A percentile compares a stretch with the other conserved stretches of the same genome.
Conservation (phyloP, 768 basidiomycete species). For the Mrakia blollopis region DNA sequence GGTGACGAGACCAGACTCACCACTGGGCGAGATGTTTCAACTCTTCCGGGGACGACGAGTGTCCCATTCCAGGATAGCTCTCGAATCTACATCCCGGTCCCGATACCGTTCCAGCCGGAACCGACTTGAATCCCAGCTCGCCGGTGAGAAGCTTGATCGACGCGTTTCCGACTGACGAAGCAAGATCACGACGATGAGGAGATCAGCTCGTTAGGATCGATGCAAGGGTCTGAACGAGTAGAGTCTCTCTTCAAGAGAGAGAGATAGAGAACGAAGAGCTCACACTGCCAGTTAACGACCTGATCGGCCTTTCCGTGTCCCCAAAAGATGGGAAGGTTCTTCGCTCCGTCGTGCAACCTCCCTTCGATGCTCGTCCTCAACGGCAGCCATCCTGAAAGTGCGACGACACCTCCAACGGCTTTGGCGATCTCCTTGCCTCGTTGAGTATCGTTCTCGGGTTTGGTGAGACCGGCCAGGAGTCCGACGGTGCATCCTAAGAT, state of each 20-base stretch:
- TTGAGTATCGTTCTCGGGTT: constrained; percentile 64
- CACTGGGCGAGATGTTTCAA: constrained; percentile 65
- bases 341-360: constrained; percentile 60
- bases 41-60: constrained; percentile 62
- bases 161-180: constrained; percentile 42
- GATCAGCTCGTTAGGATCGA: too few species aligned
- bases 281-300: not conserved
- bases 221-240: too few species aligned
- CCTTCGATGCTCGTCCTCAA: constrained; percentile 62
- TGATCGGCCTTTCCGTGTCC: constrained; percentile 73
- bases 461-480: constrained; percentile 67
- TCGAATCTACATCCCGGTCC: constrained; percentile 62
- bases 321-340: constrained; percentile 72
- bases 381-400: constrained; percentile 76
- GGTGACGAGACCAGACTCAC: constrained; percentile 37
- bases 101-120: constrained; percentile 35
- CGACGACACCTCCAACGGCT: constrained; percentile 35
- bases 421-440: constrained; percentile 23
- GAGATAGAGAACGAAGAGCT: not conserved
- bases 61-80: constrained; percentile 62
- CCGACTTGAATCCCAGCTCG: constrained; percentile 50
- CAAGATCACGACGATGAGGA: not conserved
- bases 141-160: constrained; percentile 58
- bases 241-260: too few species aligned
- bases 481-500: constrained; percentile 54